A percentile compares a stretch with the other conserved stretches of the same genome.
phyloP scores from a whole-genome alignment of 2,329 filamentous ascomycete species.

The Chaetomium strumarium region DNA sequence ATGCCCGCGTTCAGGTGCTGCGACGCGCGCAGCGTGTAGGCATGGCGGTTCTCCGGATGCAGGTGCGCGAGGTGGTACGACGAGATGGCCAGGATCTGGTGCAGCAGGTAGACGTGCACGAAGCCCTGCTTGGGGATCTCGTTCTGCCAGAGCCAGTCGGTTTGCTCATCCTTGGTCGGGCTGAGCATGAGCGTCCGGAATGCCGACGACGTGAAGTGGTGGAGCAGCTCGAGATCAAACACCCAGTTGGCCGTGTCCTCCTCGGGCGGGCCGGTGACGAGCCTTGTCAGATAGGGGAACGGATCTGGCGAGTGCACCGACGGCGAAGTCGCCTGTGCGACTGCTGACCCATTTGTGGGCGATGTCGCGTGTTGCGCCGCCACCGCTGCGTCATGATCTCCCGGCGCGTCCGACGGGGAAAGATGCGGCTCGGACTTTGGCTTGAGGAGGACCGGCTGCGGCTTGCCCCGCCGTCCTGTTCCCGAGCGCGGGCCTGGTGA shows the following conservation, averaged over 20 bases:
- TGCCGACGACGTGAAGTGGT: constrained; percentile 31
- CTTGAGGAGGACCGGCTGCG: constrained; percentile 14
- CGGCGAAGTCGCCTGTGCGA: background rate
- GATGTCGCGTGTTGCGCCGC: constrained; percentile 4
- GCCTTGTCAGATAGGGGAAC: constrained; percentile 21
- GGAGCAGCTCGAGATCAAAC: constrained; percentile 33
- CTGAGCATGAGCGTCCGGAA: constrained; percentile 13
- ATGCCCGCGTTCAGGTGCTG: constrained; percentile 24
- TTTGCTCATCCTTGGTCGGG: background rate
- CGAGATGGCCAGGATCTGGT: constrained; percentile 22
- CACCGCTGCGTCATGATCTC: background rate
- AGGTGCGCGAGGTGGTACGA: constrained; percentile 23
- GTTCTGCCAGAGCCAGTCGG: constrained; percentile 15
- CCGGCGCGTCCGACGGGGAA: background rate
- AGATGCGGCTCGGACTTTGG: background rate
- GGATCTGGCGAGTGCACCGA: constrained; percentile 10
- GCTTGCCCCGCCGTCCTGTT: background rate
- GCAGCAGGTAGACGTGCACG: constrained; percentile 21
- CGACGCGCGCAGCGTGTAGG: constrained; percentile 18
- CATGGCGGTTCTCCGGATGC: constrained; percentile 10
- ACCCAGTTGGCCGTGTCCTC: constrained; percentile 25
- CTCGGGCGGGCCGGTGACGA: constrained; percentile 14
- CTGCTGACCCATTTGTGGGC: background rate
- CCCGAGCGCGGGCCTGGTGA: background rate
- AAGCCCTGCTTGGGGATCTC: constrained; percentile 20